These are phyloP conservation scores for Colletotrichum zoysiae DNA, from an alignment of 2,329 filamentous ascomycete species.

Conservation along the genomic window DNA sequence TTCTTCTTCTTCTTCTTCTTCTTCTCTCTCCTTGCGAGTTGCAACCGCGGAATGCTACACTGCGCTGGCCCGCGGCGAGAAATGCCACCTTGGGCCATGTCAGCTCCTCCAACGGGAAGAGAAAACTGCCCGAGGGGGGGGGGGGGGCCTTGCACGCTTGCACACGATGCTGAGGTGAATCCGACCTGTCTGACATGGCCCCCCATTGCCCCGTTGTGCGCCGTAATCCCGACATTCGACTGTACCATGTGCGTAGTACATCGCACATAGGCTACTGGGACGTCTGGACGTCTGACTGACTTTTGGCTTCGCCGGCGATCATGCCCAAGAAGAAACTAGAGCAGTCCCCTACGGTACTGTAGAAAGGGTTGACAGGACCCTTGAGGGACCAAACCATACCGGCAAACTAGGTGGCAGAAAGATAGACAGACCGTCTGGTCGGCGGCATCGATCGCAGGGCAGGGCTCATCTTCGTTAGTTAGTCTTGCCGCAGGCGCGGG, in stretches of 20 bases:
- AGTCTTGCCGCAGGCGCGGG: conserved; percentile 30
- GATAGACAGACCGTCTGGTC: conserved; percentile 8
- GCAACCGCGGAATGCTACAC: conserved; percentile 33
- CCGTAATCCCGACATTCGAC: not conserved
- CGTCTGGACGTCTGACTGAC: not conserved
- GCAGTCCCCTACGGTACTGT: conserved; percentile 5
- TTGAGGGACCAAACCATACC: conserved; percentile 12
- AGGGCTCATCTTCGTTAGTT: conserved; percentile 32
- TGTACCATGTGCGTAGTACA: not conserved
- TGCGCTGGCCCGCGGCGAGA: not conserved
- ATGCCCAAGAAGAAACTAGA: conserved; percentile 2
- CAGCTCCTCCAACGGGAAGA: not conserved
- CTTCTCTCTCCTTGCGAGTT: not conserved
- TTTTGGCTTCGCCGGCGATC: not conserved
- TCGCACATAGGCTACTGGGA: not conserved
- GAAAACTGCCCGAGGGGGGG: not conserved
- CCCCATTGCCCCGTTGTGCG: not conserved
- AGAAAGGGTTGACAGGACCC: conserved; percentile 21
- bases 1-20: too few species aligned
- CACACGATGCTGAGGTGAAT: not conserved
- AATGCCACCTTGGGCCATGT: conserved; percentile 16
- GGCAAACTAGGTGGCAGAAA: conserved; percentile 5
- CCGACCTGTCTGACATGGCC: not conserved
- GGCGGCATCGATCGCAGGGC: conserved; percentile 12
- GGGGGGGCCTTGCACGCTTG: not conserved